Base-by-base conservation (phyloP, 2,329 filamentous ascomycete genomes). In the Aquanectria penicillioides region DNA sequence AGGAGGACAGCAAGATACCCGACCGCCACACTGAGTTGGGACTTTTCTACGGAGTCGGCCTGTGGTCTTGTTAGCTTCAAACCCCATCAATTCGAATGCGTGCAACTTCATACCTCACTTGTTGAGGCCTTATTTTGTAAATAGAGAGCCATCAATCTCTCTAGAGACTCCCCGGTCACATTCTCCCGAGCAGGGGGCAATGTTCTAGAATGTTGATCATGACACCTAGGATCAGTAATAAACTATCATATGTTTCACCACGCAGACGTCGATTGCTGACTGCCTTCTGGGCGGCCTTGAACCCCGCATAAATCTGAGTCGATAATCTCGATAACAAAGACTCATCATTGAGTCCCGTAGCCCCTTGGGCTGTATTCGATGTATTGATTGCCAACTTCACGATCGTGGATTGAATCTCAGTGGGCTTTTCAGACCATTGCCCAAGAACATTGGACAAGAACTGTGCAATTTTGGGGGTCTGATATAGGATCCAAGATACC, bases 151-250 rank as follows among this genome's bases (percentile, higher is more conserved):
- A 91, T 80, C 29, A 96, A 80, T 46, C 76, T 76, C 44, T 87
- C 82, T 29, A 93, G 75, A 7, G 86, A 79, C 69, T 63, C 63
- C 9, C 61, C 64, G 1, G 68, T 66, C 3, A 78, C 59, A 6
- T 72, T 73, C 15, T 77, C 73, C 50, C 89, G 82, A 11, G 90
- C 89, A 18, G 81, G 74, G 87, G 80, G 69, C 88, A 93, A 71
- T 92, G 89, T 73, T 97, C 93, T 8, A 92, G 86, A 52, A 97
- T 85, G 69, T 97, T 97, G 74, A 97, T 97, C 75, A 94, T 85
- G 18, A 92, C 86, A 1, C 93, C 94, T 33, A 97, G 80, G 49
- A 91, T 85, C 36, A 97, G 82, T 44, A 97, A 85, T 12, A 97
- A 81, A 44, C 86, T 84, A 65, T 97, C 90, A 50, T 94, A 78